Conservation (phyloP, 768 basidiomycete genomes). For the Xerocomus spinulosus region DNA sequence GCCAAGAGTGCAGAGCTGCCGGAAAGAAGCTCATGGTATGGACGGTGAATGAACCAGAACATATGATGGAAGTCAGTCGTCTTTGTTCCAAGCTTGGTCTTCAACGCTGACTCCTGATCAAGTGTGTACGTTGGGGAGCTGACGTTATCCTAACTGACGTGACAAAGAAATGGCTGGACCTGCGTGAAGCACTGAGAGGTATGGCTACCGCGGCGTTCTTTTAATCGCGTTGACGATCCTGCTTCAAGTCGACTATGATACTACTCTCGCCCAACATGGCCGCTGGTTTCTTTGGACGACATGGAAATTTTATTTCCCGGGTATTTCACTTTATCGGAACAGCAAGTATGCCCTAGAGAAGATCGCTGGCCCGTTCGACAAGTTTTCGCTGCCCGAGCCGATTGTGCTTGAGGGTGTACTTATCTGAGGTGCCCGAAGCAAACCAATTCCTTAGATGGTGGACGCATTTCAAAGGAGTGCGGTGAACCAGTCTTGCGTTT, state of each 20-base stretch:
- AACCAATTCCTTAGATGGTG: constrained; percentile 3
- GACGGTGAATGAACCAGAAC: constrained; percentile 89
- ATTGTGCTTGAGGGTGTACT: constrained; percentile 15
- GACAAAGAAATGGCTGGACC: constrained; percentile 61
- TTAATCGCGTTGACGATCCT: not conserved
- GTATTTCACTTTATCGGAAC: constrained; percentile 29
- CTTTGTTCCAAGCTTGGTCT: not conserved
- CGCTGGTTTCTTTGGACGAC: constrained; percentile 75
- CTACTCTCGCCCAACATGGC: constrained; percentile 55
- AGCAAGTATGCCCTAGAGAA: constrained; percentile 40
- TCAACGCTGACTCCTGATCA: constrained; percentile 2
- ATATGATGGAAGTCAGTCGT: constrained; percentile 80
- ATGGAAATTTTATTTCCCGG: constrained; percentile 53
- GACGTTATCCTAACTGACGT: constrained; percentile 76
- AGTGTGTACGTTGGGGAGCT: constrained; percentile 79
- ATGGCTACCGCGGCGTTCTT: constrained; percentile 14
- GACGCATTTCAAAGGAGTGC: too few species aligned
- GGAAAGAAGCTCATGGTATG: constrained; percentile 89
- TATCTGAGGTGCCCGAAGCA: constrained; percentile 5
- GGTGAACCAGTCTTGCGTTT: constrained; percentile 1
- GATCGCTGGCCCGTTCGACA: constrained; percentile 52
- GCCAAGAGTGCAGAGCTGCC: constrained; percentile 67
- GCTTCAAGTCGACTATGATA: constrained; percentile 59
- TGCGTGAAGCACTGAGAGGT: constrained; percentile 59
- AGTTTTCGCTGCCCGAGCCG: constrained; percentile 25